Conservation (phyloP, 2,329 filamentous ascomycete genomes). For the Penicillium sp. region DNA sequence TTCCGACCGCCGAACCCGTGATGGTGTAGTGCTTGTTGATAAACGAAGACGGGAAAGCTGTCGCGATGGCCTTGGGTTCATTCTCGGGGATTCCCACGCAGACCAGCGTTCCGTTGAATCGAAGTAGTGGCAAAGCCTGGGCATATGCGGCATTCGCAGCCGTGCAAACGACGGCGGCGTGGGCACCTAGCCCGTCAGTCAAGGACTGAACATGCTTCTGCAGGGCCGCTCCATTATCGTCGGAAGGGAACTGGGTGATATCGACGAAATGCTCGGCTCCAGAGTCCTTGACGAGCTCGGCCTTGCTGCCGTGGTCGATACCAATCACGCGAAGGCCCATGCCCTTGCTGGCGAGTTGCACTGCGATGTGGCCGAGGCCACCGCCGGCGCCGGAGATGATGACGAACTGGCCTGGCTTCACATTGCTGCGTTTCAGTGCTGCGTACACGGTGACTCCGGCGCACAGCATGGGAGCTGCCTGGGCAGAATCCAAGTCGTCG, state of each 20-base stretch:
- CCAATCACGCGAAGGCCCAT: conserved; percentile 69
- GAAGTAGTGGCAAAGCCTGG: conserved; percentile 53
- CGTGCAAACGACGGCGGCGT: conserved; percentile 63
- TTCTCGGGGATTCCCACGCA: conserved; percentile 58
- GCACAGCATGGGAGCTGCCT: conserved; percentile 70
- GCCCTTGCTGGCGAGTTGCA: conserved; percentile 63
- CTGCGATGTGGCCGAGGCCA: conserved; percentile 67
- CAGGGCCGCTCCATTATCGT: conserved; percentile 54
- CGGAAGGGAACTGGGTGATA: conserved; percentile 55
- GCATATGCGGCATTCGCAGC: conserved; percentile 54
- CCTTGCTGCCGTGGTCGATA: conserved; percentile 67
- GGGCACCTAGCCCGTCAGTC: conserved; percentile 53
- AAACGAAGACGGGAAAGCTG: conserved; percentile 47
- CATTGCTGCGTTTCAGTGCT: conserved; percentile 65
- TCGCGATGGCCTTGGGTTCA: conserved; percentile 48
- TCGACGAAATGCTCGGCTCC: conserved; percentile 71
- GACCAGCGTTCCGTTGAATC: conserved; percentile 55
- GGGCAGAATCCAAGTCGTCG: conserved; percentile 61
- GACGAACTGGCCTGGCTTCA: conserved; percentile 64
- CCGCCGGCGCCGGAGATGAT: conserved; percentile 65
- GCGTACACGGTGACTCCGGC: conserved; percentile 71
- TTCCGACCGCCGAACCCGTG: conserved; percentile 55
- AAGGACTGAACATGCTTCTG: conserved; percentile 60
- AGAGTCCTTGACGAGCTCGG: conserved; percentile 59
- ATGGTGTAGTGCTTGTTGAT: conserved; percentile 50